Conservation (phyloP, 768 basidiomycete genomes). For the Russula sp. region DNA sequence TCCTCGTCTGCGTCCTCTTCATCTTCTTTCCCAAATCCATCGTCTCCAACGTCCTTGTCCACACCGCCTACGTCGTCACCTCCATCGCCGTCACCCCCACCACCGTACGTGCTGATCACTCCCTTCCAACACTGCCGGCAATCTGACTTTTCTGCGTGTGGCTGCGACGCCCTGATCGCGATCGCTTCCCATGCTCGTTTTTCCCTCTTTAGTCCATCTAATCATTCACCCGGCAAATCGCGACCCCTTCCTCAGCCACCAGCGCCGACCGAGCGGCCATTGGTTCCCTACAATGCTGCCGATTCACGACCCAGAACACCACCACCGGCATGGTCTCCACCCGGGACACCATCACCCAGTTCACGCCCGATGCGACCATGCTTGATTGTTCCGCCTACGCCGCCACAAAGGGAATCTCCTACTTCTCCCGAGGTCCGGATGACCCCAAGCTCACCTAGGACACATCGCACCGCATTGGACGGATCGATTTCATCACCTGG, state of each 20-base stretch:
- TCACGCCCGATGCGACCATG: constrained; percentile 13
- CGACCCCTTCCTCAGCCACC: constrained; percentile 27
- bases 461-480: background rate
- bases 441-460: background rate
- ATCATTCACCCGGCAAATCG: constrained; percentile 23
- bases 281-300: background rate
- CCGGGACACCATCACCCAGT: background rate
- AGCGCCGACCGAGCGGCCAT: background rate
- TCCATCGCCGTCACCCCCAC: constrained; percentile 24
- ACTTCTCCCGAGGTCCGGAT: background rate
- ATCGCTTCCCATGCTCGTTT: constrained; percentile 6
- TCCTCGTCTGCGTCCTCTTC: constrained; percentile 21
- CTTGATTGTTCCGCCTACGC: background rate
- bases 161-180: constrained; percentile 10
- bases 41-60: constrained; percentile 14
- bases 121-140: background rate
- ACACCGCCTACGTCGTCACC: constrained; percentile 25
- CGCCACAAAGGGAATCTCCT: background rate
- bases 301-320: constrained; percentile 11
- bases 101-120: constrained; percentile 3
- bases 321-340: constrained; percentile 27
- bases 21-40: constrained; percentile 6
- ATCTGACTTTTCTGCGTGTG: constrained; percentile 6
- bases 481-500: background rate
- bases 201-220: constrained; percentile 19